phyloP scores from a whole-genome alignment of 331 rosid genomes.

The Rosa hybrid region DNA sequence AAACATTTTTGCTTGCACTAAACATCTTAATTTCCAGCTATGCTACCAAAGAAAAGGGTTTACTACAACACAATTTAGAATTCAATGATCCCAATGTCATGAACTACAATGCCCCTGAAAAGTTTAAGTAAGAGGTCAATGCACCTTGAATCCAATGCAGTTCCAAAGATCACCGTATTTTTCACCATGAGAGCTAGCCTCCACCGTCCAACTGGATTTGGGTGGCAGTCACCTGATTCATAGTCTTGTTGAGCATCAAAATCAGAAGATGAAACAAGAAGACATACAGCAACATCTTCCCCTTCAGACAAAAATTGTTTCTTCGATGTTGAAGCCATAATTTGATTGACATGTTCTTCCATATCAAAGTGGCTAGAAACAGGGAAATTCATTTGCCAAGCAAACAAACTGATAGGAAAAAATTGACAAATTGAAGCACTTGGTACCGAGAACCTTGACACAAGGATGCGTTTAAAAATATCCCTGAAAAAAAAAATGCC shows the following conservation, averaged over 20 bases:
- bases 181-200: conserved; percentile 71
- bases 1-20: not conserved
- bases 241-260: conserved; percentile 33
- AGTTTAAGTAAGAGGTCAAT: conserved; percentile 9
- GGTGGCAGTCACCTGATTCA: conserved; percentile 39
- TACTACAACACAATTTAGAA: not conserved
- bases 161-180: conserved; percentile 54
- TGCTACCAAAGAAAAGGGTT: not conserved
- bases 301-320: conserved; percentile 37
- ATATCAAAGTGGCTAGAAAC: conserved; percentile 37
- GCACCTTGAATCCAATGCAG: conserved; percentile 76
- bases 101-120: conserved; percentile 10
- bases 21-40: not conserved
- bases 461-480: conserved; percentile 49
- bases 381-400: conserved; percentile 41
- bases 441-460: conserved; percentile 62
- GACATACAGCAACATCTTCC: conserved; percentile 66
- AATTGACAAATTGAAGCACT: conserved; percentile 54
- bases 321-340: conserved; percentile 53
- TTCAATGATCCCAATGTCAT: not conserved
- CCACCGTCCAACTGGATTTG: conserved; percentile 53
- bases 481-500: conserved; percentile 56
- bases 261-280: conserved; percentile 66
- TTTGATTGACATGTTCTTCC: conserved; percentile 45
- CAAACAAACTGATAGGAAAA: conserved; percentile 61